Percentiles rank a stretch among this genome's conserved stretches.
These are phyloP conservation scores for Isabelozyma rhagii DNA, from an alignment of 805 yeast genomes.

Conservation along the genomic window DNA sequence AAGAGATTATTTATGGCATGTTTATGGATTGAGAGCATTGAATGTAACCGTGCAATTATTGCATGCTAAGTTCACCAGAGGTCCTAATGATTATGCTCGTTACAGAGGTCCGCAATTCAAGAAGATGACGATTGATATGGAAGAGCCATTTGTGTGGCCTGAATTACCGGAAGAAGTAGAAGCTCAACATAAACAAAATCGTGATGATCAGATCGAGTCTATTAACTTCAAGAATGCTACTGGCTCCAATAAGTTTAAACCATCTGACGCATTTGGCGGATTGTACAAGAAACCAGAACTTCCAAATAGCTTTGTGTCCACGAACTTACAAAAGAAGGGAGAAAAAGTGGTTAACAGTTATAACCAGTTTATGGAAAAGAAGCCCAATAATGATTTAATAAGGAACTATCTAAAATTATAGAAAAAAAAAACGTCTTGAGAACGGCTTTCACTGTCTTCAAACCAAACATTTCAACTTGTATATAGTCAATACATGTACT, in stretches of 20 bases:
- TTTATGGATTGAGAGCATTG: slow-evolving; percentile 87
- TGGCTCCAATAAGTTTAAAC: slow-evolving; percentile 70
- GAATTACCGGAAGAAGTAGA: slow-evolving; percentile 40
- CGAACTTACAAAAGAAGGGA: slow-evolving; percentile 21
- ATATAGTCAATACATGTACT: slow-evolving; percentile 1
- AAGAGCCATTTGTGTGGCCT: slow-evolving; percentile 96
- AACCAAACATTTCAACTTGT: not conserved
- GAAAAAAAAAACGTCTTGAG: not conserved
- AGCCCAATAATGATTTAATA: slow-evolving; percentile 27
- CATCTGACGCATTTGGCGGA: slow-evolving; percentile 74
- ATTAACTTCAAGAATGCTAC: slow-evolving; percentile 47
- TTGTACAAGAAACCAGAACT: slow-evolving; percentile 44
- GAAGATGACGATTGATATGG: slow-evolving; percentile 96
- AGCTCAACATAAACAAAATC: slow-evolving; percentile 33
- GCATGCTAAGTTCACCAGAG: slow-evolving; percentile 65
- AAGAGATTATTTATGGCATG: slow-evolving; percentile 86
- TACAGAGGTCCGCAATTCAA: slow-evolving; percentile 77
- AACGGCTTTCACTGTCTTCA: too few relatives aligned
- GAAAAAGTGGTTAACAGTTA: slow-evolving; percentile 14
- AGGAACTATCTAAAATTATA: slow-evolving; percentile 24
- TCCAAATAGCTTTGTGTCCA: slow-evolving; percentile 38
- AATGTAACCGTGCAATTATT: slow-evolving; percentile 82
- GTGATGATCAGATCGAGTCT: slow-evolving; percentile 48
- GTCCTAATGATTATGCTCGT: slow-evolving; percentile 57
- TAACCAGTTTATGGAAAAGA: slow-evolving; percentile 17